phyloP scores from a whole-genome alignment of 2,329 filamentous ascomycete genomes.

The Trichoderma asperellum region DNA sequence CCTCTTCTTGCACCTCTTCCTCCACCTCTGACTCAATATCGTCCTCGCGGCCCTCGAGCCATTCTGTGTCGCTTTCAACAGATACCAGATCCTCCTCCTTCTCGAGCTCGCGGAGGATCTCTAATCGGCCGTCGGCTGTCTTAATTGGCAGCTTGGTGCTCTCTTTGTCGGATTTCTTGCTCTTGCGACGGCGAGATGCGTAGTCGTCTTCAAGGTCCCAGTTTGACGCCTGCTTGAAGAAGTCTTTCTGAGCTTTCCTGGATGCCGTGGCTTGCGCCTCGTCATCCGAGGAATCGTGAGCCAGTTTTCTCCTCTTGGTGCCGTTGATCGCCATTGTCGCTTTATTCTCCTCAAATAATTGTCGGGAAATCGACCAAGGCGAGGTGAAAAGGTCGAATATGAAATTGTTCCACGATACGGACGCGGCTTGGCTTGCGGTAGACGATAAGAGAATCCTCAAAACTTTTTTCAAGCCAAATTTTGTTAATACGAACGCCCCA shows the following conservation, averaged over 20 bases:
- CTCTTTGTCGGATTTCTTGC: constrained; percentile 72
- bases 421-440: background rate
- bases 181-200: constrained; percentile 77
- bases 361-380: background rate
- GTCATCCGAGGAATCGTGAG: constrained; percentile 54
- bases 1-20: constrained; percentile 53
- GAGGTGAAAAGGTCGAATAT: constrained; percentile 1
- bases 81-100: constrained; percentile 63
- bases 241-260: constrained; percentile 60
- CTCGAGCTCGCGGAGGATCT: constrained; percentile 61
- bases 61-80: constrained; percentile 62
- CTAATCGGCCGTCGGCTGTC: constrained; percentile 74
- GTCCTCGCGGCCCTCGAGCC: constrained; percentile 65
- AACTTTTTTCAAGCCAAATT: constrained; percentile 35
- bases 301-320: constrained; percentile 62
- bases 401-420: constrained; percentile 18
- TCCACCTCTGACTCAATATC: constrained; percentile 48
- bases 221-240: constrained; percentile 73
- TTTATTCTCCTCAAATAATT: background rate
- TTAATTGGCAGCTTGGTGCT: constrained; percentile 82
- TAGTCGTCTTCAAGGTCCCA: constrained; percentile 96
- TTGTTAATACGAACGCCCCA: constrained; percentile 30
- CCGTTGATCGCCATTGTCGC: constrained; percentile 53
- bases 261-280: constrained; percentile 43
- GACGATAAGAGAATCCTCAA: constrained; percentile 7